A percentile compares a stretch with the other conserved stretches of the same genome.
phyloP scores from a whole-genome alignment of 2,329 filamentous ascomycete species.

The Pyrenochaeta sp. region DNA sequence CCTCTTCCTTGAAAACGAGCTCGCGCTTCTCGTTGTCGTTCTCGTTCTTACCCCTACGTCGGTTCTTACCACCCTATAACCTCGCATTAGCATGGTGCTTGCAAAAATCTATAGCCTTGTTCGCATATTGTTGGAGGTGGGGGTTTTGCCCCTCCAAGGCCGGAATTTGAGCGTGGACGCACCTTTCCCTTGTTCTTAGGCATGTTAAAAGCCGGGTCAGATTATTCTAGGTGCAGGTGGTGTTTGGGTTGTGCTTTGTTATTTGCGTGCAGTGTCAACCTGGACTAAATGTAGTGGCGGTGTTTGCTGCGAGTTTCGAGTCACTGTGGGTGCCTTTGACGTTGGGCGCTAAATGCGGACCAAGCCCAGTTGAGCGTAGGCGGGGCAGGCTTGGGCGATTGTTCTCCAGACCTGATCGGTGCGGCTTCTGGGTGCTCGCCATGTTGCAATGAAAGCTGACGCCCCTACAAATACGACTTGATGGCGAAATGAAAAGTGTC shows the following conservation, averaged over 20 bases:
- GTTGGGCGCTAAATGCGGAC: slow-evolving; percentile 14
- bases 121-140: slow-evolving; percentile 9
- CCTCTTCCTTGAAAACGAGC: slow-evolving; percentile 98
- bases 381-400: too few species aligned
- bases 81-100: slow-evolving; percentile 20
- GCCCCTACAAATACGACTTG: background rate
- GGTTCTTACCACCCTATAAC: slow-evolving; percentile 90
- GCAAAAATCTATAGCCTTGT: background rate
- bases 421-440: background rate
- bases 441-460: slow-evolving; percentile 8
- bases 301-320: slow-evolving; percentile 18
- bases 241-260: slow-evolving; percentile 7
- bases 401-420: too few species aligned
- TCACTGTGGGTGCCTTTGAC: slow-evolving; percentile 23
- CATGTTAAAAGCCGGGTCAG: slow-evolving; percentile 66
- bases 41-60: slow-evolving; percentile 98
- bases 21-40: slow-evolving; percentile 97
- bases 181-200: slow-evolving; percentile 99
- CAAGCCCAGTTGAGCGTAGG: slow-evolving; percentile 7
- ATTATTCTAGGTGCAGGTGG: slow-evolving; percentile 6
- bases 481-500: slow-evolving; percentile 28
- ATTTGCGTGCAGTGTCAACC: slow-evolving; percentile 3
- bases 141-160: slow-evolving; percentile 30
- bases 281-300: slow-evolving; percentile 22
- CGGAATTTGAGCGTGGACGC: slow-evolving; percentile 37